Conservation (phyloP, 257 asterid species). For the Solanum dulcamara region DNA sequence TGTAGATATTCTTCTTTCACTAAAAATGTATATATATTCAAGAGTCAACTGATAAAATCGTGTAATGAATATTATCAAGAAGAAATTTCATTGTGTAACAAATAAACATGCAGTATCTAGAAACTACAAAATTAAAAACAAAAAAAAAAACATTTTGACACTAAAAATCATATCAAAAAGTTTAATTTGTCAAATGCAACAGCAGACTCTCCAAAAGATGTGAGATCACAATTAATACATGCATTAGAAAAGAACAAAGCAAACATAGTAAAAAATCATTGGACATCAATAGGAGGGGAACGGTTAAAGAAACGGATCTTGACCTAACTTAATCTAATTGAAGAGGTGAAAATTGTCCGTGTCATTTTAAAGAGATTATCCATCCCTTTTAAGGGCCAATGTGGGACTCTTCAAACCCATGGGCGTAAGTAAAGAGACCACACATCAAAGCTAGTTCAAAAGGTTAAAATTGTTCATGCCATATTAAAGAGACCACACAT, state of each 20-base stretch:
- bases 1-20: not conserved
- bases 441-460: not conserved
- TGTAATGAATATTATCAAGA: not conserved
- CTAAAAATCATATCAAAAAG: not conserved
- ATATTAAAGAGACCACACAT: too few relatives aligned
- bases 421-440: too few relatives aligned
- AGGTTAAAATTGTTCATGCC: not conserved
- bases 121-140: not conserved
- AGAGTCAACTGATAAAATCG: not conserved
- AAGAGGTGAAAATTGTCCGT: not conserved
- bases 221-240: not conserved
- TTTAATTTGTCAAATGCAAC: not conserved
- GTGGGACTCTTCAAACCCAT: not conserved
- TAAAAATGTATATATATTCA: not conserved
- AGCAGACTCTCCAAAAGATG: not conserved
- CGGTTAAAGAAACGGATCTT: not conserved
- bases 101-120: not conserved
- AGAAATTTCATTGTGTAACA: not conserved
- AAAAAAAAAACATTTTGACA: not conserved
- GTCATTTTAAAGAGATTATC: not conserved
- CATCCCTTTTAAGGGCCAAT: not conserved
- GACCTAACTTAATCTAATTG: not conserved
- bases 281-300: not conserved
- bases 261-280: not conserved
- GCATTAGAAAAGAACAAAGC: not conserved